A percentile compares a stretch with the other conserved stretches of the same genome.
Evolutionary conservation across 1,284 basidiomycete species (phyloP).

Genomic region (Leccinum glutinopallens): DNA sequence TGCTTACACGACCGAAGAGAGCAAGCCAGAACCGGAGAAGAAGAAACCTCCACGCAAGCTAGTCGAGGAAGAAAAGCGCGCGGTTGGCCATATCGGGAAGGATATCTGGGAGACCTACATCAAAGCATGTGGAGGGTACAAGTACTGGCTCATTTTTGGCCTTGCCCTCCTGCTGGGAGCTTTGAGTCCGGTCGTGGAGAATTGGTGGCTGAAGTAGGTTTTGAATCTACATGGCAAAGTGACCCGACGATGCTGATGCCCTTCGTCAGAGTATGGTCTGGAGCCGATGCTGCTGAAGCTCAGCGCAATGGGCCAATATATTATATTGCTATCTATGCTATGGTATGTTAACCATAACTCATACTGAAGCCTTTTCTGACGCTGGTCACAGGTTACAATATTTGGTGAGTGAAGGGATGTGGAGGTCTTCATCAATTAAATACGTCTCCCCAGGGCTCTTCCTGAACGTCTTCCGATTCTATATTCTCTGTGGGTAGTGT

Average conservation of each 20-base stretch:
- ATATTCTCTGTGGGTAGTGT: slow-evolving; percentile 56
- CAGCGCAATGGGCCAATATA: slow-evolving; percentile 57
- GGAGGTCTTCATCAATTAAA: slow-evolving; percentile 11
- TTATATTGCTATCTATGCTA: slow-evolving; percentile 81
- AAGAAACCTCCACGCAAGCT: slow-evolving; percentile 81
- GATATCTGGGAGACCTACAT: slow-evolving; percentile 86
- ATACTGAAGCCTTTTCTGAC: slow-evolving; percentile 12
- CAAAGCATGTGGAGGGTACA: slow-evolving; percentile 61
- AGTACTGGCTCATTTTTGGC: slow-evolving; percentile 77
- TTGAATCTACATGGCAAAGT: slow-evolving; percentile 6
- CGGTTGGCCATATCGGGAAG: slow-evolving; percentile 77
- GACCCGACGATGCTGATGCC: slow-evolving; percentile 14
- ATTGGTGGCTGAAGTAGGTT: slow-evolving; percentile 76
- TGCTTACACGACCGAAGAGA: slow-evolving; percentile 36
- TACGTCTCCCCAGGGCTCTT: slow-evolving; percentile 50
- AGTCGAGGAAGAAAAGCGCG: slow-evolving; percentile 88
- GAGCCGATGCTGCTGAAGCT: slow-evolving; percentile 41
- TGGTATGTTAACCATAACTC: slow-evolving; percentile 38
- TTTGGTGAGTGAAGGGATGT: slow-evolving; percentile 34
- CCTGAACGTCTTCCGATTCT: slow-evolving; percentile 66
- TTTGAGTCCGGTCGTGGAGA: slow-evolving; percentile 77
- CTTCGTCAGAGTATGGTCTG: slow-evolving; percentile 65
- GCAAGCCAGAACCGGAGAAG: slow-evolving; percentile 45
- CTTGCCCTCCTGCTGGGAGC: slow-evolving; percentile 64
- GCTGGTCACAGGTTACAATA: slow-evolving; percentile 41